These are phyloP conservation scores for Claviceps humidiphila DNA, from an alignment of 2,329 filamentous ascomycete species.

Conservation along the genomic window DNA sequence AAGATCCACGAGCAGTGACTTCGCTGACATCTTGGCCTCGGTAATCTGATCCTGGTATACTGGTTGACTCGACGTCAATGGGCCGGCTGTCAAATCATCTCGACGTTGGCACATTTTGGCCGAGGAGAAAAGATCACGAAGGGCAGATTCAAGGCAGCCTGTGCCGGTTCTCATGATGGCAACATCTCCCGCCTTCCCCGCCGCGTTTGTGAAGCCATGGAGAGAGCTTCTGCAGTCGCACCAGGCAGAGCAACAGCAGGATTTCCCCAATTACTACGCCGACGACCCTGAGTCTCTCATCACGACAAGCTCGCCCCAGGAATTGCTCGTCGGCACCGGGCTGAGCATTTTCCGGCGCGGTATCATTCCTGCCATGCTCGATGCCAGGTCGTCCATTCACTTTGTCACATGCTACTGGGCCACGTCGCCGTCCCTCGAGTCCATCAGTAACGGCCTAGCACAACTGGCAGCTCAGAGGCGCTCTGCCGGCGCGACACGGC, in stretches of 20 bases:
- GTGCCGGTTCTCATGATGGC: neutral
- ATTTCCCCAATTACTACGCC: slow-evolving; percentile 37
- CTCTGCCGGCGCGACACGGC: slow-evolving; percentile 11
- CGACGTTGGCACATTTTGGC: too few relatives aligned
- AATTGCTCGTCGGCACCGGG: slow-evolving; percentile 45
- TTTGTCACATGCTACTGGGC: slow-evolving; percentile 80
- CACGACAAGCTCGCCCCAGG: slow-evolving; percentile 31
- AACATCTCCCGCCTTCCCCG: slow-evolving; percentile 16
- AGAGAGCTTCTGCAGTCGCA: slow-evolving; percentile 18
- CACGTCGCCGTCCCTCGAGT: slow-evolving; percentile 44
- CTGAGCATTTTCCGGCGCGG: slow-evolving; percentile 39
- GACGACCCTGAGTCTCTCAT: slow-evolving; percentile 31
- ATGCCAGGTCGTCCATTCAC: slow-evolving; percentile 51
- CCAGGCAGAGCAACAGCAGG: slow-evolving; percentile 21
- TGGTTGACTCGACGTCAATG: too few relatives aligned
- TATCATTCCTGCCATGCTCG: slow-evolving; percentile 47
- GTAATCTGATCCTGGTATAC: too few relatives aligned
- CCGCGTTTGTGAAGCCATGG: slow-evolving; percentile 26
- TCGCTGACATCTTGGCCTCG: too few relatives aligned
- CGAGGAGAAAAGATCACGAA: too few relatives aligned
- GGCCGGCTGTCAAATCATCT: too few relatives aligned
- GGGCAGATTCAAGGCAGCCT: too few relatives aligned
- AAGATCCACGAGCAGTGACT: too few relatives aligned
- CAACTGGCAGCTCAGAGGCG: slow-evolving; percentile 38
- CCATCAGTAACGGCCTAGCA: slow-evolving; percentile 43